A percentile compares a stretch with the other conserved stretches of the same genome.
phyloP scores from a whole-genome alignment of 2,329 filamentous ascomycete genomes.

The Raffaelea arxii region DNA sequence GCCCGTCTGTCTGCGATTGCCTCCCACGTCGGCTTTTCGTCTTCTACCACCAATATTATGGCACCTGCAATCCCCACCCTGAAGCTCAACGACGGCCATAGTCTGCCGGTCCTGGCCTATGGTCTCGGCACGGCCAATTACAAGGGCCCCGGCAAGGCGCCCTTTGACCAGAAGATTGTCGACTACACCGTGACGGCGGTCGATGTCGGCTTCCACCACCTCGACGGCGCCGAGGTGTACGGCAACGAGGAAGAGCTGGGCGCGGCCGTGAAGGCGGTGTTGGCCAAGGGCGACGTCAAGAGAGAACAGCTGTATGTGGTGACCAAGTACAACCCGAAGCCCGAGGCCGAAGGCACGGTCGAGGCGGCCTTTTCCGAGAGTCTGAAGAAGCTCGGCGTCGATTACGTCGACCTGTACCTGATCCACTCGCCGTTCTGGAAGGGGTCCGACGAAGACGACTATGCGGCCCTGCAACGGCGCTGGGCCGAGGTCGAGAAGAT shows the following conservation, averaged over 20 bases:
- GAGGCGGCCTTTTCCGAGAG: constrained; percentile 46
- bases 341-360: constrained; percentile 21
- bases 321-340: constrained; percentile 41
- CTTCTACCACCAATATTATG: constrained; percentile 3
- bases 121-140: constrained; percentile 61
- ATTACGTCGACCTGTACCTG: constrained; percentile 65
- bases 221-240: constrained; percentile 65
- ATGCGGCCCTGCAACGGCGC: constrained; percentile 44
- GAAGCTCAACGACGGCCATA: constrained; percentile 64
- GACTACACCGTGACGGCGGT: constrained; percentile 51
- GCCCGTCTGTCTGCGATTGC: not conserved
- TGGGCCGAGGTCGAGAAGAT: constrained; percentile 58
- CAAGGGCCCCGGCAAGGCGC: constrained; percentile 38
- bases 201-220: constrained; percentile 58
- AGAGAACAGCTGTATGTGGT: constrained; percentile 61
- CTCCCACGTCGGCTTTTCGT: not conserved
- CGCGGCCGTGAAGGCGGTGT: constrained; percentile 57
- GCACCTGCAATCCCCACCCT: constrained; percentile 38
- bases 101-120: constrained; percentile 65
- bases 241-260: constrained; percentile 62
- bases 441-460: constrained; percentile 28
- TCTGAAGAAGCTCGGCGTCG: constrained; percentile 54
- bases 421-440: constrained; percentile 50
- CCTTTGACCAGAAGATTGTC: constrained; percentile 43
- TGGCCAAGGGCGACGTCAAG: constrained; percentile 51